Evolutionary conservation across 495 filamentous ascomycete genomes (phyloP).

Genomic region (Penicillium subrubescens): DNA sequence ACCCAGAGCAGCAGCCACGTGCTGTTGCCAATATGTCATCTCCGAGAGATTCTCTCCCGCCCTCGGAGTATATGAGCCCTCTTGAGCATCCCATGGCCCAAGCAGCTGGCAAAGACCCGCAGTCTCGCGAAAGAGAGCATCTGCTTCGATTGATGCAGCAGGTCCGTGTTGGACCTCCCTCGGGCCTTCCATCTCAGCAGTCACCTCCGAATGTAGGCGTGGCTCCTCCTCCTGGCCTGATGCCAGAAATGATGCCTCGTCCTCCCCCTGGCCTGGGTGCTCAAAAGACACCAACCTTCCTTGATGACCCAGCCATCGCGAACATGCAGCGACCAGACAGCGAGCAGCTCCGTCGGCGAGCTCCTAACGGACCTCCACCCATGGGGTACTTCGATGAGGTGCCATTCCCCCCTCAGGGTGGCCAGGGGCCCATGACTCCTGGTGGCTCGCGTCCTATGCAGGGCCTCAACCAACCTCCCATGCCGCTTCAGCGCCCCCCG

Average conservation of each 20-base stretch:
- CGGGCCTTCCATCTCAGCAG: constrained; percentile 32
- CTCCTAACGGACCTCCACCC: constrained; percentile 41
- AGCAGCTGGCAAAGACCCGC: constrained; percentile 34
- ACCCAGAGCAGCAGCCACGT: constrained; percentile 40
- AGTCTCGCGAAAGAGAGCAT: constrained; percentile 50
- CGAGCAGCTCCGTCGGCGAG: constrained; percentile 43
- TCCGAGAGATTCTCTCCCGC: constrained; percentile 37
- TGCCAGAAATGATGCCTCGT: constrained; percentile 49
- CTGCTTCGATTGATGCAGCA: constrained; percentile 58
- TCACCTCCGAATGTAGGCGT: constrained; percentile 36
- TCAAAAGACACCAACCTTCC: constrained; percentile 45
- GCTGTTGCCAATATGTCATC: constrained; percentile 36
- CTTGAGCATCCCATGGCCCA: constrained; percentile 38
- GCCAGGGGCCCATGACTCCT: constrained; percentile 41
- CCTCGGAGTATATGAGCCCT: constrained; percentile 34
- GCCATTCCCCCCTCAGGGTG: constrained; percentile 40
- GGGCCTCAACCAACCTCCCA: constrained; percentile 37
- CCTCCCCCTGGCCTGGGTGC: constrained; percentile 46
- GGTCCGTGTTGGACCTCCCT: constrained; percentile 38
- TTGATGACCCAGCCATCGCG: constrained; percentile 51
- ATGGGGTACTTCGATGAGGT: constrained; percentile 51
- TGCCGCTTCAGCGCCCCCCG: constrained; percentile 50
- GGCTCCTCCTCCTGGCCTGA: constrained; percentile 40
- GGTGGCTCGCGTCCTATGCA: constrained; percentile 40
- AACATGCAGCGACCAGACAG: constrained; percentile 50